A percentile compares a stretch with the other conserved stretches of the same genome.
These are phyloP conservation scores for Venturia carpophila DNA, from an alignment of 2,329 filamentous ascomycete species.

Conservation along the genomic window DNA sequence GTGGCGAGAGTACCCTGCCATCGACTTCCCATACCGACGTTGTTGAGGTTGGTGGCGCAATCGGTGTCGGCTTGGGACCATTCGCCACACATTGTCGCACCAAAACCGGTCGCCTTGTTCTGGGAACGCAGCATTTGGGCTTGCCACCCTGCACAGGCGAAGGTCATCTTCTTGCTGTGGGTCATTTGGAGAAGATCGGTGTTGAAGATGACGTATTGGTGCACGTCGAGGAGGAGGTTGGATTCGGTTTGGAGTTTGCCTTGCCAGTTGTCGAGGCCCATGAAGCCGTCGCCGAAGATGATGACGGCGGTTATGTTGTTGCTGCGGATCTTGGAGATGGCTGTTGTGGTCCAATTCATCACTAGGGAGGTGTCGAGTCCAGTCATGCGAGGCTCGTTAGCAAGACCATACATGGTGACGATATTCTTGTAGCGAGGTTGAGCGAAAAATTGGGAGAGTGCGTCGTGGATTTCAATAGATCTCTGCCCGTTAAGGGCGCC, in stretches of 20 bases:
- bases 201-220: slow-evolving; percentile 99
- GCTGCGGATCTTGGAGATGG: slow-evolving; percentile 61
- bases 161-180: slow-evolving; percentile 75
- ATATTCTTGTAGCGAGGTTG: slow-evolving; percentile 90
- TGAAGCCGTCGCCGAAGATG: slow-evolving; percentile 91
- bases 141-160: slow-evolving; percentile 83
- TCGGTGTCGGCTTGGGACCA: slow-evolving; percentile 98
- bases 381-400: slow-evolving; percentile 86
- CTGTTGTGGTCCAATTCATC: slow-evolving; percentile 69
- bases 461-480: slow-evolving; percentile 78
- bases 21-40: slow-evolving; percentile 77
- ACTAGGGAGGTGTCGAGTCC: slow-evolving; percentile 58
- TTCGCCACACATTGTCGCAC: slow-evolving; percentile 89
- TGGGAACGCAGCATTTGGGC: slow-evolving; percentile 66
- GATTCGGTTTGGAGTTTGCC: slow-evolving; percentile 65
- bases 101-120: slow-evolving; percentile 70
- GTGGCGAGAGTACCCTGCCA: slow-evolving; percentile 84
- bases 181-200: slow-evolving; percentile 71
- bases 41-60: slow-evolving; percentile 79
- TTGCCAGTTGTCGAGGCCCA: slow-evolving; percentile 86
- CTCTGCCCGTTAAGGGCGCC: slow-evolving; percentile 71
- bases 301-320: slow-evolving; percentile 69
- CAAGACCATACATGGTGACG: slow-evolving; percentile 85
- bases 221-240: slow-evolving; percentile 82
- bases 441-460: slow-evolving; percentile 83